These are phyloP conservation scores for Xylaria sp. DNA, from an alignment of 2,329 filamentous ascomycete genomes.

Conservation along the genomic window DNA sequence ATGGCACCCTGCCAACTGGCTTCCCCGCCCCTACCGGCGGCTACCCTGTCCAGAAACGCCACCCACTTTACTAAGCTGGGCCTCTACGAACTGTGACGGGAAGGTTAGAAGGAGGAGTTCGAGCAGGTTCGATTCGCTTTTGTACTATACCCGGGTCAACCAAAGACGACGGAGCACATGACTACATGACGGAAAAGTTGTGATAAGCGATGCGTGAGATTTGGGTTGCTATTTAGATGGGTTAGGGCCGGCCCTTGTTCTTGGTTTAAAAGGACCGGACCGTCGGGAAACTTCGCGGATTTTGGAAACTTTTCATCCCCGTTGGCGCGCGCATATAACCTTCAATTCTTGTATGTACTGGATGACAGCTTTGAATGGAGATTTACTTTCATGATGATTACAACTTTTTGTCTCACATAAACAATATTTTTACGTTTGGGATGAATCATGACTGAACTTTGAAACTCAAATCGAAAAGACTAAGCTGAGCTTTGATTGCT, in stretches of 20 bases:
- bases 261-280: slow-evolving; percentile 15
- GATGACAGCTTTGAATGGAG: slow-evolving; percentile 41
- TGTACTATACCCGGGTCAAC: slow-evolving; percentile 32
- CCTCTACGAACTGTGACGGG: neutral
- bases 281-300: slow-evolving; percentile 13
- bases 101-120: neutral
- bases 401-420: neutral
- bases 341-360: slow-evolving; percentile 46
- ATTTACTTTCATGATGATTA: slow-evolving; percentile 25
- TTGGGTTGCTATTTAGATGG: slow-evolving; percentile 27
- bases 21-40: slow-evolving; percentile 50
- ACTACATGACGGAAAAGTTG: slow-evolving; percentile 28
- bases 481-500: too few relatives aligned
- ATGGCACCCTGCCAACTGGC: slow-evolving; percentile 43
- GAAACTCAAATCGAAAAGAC: neutral
- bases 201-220: slow-evolving; percentile 19
- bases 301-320: slow-evolving; percentile 13
- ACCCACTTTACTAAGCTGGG: slow-evolving; percentile 35
- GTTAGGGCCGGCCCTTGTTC: slow-evolving; percentile 25
- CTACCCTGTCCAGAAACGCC: slow-evolving; percentile 22
- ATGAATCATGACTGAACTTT: slow-evolving; percentile 2
- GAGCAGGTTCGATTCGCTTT: slow-evolving; percentile 22
- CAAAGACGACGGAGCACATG: slow-evolving; percentile 23
- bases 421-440: neutral
- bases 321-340: slow-evolving; percentile 28